Base-by-base conservation (phyloP, 139 green algal species). In the Tetratostichococcus sp. region DNA sequence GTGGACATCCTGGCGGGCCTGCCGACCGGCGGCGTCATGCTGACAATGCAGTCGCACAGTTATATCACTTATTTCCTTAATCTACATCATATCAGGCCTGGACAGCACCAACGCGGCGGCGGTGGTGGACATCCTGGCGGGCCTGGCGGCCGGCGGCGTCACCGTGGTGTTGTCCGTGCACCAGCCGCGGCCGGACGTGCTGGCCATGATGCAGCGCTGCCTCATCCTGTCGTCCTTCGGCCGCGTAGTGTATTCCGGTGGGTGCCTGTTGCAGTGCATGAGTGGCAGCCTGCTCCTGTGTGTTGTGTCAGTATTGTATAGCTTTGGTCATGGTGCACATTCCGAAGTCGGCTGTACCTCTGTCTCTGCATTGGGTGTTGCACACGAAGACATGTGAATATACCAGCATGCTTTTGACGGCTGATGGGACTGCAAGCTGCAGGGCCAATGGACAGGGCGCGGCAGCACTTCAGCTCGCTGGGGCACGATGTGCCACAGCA, bases 141-240 rank as follows among this genome's bases (percentile, higher is more conserved):
- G 30, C 6, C 80, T 91, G 69, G 71, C 76, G 4, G 39, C n/a
- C 1, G 39, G 59, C 33, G 85, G 83, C 33, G 83, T 89, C 28
- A 91, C 84, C 30, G 74, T 88, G 31, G 42, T 90, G 50, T 75
- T 93, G 58, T 86, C 79, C 75, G 88, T 93, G 59, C 88, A 93
- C 73, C 88, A 93, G 84, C 86, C 86, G 16, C 73, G 85, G 21
- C 84, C 84, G 8, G 88, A 93, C 81, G 84, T 93, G 42, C 86
- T 91, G 67, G 33, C 81, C 1, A 75, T 86, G 4, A 77, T 77
- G 72, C 72, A 59, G 58, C 72, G 72, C 5, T 65, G 68, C 4
- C 33, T 77, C 26, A 77, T 77, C 59, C 25, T 77, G 57, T 77
- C 72, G 30, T 31, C 39, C 33, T n/a, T 68, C 16, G 72, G 72